These are phyloP conservation scores for Podospora didyma DNA, from an alignment of 495 filamentous ascomycete species.

Conservation along the genomic window DNA sequence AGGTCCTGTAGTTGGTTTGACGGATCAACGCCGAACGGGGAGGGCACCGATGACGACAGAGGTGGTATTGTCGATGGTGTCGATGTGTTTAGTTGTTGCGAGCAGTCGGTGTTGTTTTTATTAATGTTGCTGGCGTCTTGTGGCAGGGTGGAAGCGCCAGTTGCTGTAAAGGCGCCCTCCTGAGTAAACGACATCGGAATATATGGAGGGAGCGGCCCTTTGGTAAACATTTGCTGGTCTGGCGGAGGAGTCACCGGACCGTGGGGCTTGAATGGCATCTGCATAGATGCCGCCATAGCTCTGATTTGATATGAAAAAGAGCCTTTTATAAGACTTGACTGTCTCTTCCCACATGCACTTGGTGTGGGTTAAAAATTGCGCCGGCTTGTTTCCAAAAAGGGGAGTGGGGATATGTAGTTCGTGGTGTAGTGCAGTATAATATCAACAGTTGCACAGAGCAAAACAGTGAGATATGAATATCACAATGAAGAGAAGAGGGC, in stretches of 20 bases:
- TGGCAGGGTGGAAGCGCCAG: conserved; percentile 5
- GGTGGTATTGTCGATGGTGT: background rate
- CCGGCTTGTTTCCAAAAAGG: background rate
- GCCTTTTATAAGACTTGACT: background rate
- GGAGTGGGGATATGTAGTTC: background rate
- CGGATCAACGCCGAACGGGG: background rate
- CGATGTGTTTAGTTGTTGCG: background rate
- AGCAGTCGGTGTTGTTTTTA: background rate
- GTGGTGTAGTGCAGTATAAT: background rate
- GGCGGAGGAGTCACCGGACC: conserved; percentile 27
- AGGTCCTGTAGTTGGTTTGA: conserved; percentile 4
- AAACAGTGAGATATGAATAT: background rate
- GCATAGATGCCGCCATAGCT: conserved; percentile 24
- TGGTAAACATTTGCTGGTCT: conserved; percentile 25
- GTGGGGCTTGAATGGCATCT: conserved; percentile 21
- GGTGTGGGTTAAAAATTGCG: background rate
- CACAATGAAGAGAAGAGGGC: background rate
- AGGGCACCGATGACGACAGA: background rate
- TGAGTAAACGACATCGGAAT: conserved; percentile 5
- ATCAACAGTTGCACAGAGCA: background rate
- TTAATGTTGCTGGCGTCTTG: background rate
- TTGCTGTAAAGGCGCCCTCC: conserved; percentile 3
- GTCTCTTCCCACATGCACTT: background rate
- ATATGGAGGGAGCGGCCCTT: conserved; percentile 9
- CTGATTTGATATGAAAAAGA: background rate